A percentile compares a stretch with the other conserved stretches of the same genome.
These are phyloP conservation scores for Diaporthe aspalathi DNA, from an alignment of 2,329 filamentous ascomycete species.

Conservation along the genomic window DNA sequence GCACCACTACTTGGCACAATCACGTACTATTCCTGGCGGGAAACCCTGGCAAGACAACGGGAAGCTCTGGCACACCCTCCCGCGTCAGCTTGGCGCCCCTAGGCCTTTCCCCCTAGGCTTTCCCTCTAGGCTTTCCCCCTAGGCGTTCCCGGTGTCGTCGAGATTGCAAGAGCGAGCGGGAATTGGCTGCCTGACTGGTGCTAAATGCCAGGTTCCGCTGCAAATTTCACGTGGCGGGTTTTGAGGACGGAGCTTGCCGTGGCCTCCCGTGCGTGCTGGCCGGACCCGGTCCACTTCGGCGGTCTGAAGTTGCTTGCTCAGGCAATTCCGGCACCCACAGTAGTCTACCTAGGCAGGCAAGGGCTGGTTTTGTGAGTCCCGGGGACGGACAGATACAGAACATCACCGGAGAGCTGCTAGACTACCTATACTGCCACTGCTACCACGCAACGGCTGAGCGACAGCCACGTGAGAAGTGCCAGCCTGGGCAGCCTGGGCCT, in stretches of 20 bases:
- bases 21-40: not conserved
- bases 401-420: not conserved
- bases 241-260: not conserved
- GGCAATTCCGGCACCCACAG: not conserved
- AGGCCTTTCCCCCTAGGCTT: too few species aligned
- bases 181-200: not conserved
- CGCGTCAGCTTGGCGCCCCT: slow-evolving; percentile 13
- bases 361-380: slow-evolving; percentile 4
- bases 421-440: not conserved
- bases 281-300: not conserved
- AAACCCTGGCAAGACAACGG: slow-evolving; percentile 10
- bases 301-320: too few species aligned
- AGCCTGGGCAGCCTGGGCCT: too few species aligned
- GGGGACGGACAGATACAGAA: not conserved
- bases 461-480: slow-evolving; percentile 1
- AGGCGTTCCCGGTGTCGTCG: not conserved
- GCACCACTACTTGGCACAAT: not conserved
- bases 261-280: not conserved
- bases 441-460: slow-evolving; percentile 9
- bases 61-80: slow-evolving; percentile 13
- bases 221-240: slow-evolving; percentile 22
- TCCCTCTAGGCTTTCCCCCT: too few species aligned
- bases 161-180: not conserved
- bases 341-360: not conserved
- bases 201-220: not conserved